Evolutionary conservation across 495 filamentous ascomycete species (phyloP), one percentile per base, ranked within the genome.

Genomic region (Cercophora newfieldiana): DNA sequence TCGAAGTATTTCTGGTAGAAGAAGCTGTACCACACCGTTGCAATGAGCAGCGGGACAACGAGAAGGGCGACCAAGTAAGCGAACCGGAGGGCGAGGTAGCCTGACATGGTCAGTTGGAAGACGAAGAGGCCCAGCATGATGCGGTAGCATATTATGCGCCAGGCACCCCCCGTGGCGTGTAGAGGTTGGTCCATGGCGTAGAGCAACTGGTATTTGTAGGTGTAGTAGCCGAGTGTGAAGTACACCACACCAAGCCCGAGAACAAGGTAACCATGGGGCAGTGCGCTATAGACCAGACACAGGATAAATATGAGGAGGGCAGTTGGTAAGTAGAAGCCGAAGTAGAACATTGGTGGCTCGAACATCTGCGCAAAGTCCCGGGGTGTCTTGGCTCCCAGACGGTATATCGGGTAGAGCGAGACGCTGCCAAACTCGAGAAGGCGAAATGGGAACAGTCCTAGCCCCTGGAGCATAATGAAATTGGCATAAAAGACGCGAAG

Each of bases 151-250:
- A 97, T 96, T 82, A 98, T 95, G 22, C 89, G 86, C 96, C 96
- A 99, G 1, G 93, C 93, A 64, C 88, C 87, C 30, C 96, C 96
- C 0, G 95, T 97, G 5, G 95, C 93, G 73, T 98, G 94, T 66
- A 96, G 93, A 7, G 91, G 89, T 72, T 98, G 93, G 74, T 98
- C 93, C 96, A 99, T 98, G 10, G 96, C 92, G 75, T 98, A 99
- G 4, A 99, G 82, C 6, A 99, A 83, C 77, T 98, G 96, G 72
- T 98, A 98, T 75, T 99, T 99, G 85, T 98, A 97, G 28, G 93
- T 94, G 72, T 94, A 96, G 70, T 91, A 89, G 26, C 96, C 96
- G 48, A 97, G 83, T 16, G 86, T 79, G 71, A 98, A 99, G 75
- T 97, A 99, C 12, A 90, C 77, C 53, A 96, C 79, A 7, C 96